Conservation (phyloP, 257 asterid genomes). For the Solanum chilense region DNA sequence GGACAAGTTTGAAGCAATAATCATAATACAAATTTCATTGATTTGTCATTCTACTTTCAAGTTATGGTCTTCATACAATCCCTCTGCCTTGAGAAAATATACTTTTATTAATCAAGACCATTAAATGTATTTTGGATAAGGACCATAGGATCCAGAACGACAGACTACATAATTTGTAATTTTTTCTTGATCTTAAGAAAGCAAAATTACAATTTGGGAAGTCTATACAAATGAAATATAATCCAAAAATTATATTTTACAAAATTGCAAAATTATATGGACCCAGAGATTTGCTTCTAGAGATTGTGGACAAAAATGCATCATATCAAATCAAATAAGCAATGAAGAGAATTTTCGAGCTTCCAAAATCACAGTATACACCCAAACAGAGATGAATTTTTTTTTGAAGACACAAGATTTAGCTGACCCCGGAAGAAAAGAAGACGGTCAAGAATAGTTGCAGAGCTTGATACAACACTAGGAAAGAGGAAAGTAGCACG, state of each 20-base stretch:
- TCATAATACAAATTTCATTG: not conserved
- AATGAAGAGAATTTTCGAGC: too few species aligned
- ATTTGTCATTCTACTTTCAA: not conserved
- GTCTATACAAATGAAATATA: not conserved
- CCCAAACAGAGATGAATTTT: too few species aligned
- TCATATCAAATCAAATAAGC: too few species aligned
- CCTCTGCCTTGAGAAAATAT: not conserved
- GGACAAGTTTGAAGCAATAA: not conserved
- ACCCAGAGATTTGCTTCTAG: not conserved
- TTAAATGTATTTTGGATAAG: not conserved
- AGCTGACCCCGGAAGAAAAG: too few species aligned
- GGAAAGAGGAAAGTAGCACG: not conserved
- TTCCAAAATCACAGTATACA: too few species aligned
- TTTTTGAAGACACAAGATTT: too few species aligned
- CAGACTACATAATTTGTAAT: not conserved
- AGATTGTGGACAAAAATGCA: not conserved
- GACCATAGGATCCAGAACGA: not conserved
- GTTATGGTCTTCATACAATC: not conserved
- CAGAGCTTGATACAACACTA: not conserved
- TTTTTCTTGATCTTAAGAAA: not conserved
- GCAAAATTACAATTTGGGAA: not conserved
- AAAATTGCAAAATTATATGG: not conserved
- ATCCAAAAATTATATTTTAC: not conserved
- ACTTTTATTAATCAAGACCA: not conserved
- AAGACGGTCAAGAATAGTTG: not conserved